Conservation (phyloP, 805 yeast genomes). For the Zygoascus flipseniorum region DNA sequence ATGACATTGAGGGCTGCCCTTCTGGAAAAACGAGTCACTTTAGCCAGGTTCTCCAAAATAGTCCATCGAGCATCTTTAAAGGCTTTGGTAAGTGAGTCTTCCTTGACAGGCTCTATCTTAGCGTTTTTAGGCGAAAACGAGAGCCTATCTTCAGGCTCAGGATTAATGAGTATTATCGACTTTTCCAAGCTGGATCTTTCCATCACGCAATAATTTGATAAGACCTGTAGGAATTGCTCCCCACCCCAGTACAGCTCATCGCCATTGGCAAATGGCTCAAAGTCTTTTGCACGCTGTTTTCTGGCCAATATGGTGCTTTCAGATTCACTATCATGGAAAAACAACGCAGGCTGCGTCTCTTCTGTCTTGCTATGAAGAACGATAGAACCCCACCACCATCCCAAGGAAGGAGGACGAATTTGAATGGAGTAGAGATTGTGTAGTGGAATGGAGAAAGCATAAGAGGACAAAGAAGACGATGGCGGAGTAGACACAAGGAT, state of each 20-base stretch:
- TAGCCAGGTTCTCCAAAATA: conserved; percentile 74
- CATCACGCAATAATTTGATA: conserved; percentile 49
- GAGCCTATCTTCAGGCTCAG: conserved; percentile 55
- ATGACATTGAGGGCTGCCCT: conserved; percentile 55
- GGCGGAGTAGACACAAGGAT: conserved; percentile 45
- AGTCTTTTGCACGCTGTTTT: conserved; percentile 48
- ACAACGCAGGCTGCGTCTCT: conserved; percentile 68
- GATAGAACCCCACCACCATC: conserved; percentile 90
- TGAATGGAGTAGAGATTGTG: conserved; percentile 68
- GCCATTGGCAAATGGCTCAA: conserved; percentile 58
- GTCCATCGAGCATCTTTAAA: conserved; percentile 76
- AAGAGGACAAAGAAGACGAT: conserved; percentile 44
- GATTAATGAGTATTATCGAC: conserved; percentile 68
- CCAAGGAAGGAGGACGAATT: conserved; percentile 71
- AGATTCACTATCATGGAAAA: conserved; percentile 86
- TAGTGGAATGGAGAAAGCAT: conserved; percentile 59
- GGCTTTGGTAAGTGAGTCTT: conserved; percentile 36
- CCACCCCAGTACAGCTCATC: conserved; percentile 86
- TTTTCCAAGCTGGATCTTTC: conserved; percentile 66
- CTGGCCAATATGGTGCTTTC: conserved; percentile 63
- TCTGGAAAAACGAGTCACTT: conserved; percentile 56
- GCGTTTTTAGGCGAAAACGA: conserved; percentile 45
- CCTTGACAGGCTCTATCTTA: conserved; percentile 24
- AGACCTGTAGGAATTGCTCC: conserved; percentile 51
- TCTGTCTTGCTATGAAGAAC: conserved; percentile 56